These are phyloP conservation scores for Dryas octopetala DNA, from an alignment of 306 rosid species.

Conservation along the genomic window DNA sequence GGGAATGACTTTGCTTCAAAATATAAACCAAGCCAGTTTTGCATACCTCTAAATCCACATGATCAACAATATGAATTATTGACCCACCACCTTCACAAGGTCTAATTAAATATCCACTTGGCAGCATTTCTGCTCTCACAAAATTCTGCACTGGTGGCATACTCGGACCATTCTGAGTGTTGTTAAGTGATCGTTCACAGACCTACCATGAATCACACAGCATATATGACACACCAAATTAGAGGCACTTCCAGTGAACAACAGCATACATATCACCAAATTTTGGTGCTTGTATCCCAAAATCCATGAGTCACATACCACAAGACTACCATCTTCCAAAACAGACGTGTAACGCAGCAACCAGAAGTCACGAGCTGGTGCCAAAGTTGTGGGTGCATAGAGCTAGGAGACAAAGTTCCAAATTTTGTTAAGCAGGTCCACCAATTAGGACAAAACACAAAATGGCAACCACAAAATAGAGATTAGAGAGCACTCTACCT, in stretches of 20 bases:
- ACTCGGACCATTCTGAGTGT: constrained; percentile 93
- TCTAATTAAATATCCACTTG: constrained; percentile 91
- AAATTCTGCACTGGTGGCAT: constrained; percentile 89
- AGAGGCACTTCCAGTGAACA: not conserved
- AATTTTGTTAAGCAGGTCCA: constrained; percentile 16
- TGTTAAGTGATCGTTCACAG: constrained; percentile 98
- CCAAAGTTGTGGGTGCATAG: constrained; percentile 96
- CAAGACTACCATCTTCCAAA: constrained; percentile 97
- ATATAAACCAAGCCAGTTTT: not conserved
- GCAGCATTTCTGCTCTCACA: constrained; percentile 90
- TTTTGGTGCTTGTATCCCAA: not conserved
- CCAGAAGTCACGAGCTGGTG: constrained; percentile 99
- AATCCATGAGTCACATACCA: constrained; percentile 50
- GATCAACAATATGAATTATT: constrained; percentile 90
- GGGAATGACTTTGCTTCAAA: constrained; percentile 7
- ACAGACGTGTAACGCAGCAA: constrained; percentile 93
- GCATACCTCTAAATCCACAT: constrained; percentile 83
- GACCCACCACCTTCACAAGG: constrained; percentile 99
- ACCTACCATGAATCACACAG: constrained; percentile 46
- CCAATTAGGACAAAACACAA: not conserved
- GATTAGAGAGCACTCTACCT: constrained; percentile 45
- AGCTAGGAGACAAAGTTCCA: constrained; percentile 45
- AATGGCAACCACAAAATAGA: constrained; percentile 1
- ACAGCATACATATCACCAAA: not conserved
- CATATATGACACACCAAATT: constrained; percentile 1